Evolutionary conservation across 1,284 basidiomycete species (phyloP), one percentile per base, ranked within the genome.

Genomic region (Cutaneotrichosporon sp.): DNA sequence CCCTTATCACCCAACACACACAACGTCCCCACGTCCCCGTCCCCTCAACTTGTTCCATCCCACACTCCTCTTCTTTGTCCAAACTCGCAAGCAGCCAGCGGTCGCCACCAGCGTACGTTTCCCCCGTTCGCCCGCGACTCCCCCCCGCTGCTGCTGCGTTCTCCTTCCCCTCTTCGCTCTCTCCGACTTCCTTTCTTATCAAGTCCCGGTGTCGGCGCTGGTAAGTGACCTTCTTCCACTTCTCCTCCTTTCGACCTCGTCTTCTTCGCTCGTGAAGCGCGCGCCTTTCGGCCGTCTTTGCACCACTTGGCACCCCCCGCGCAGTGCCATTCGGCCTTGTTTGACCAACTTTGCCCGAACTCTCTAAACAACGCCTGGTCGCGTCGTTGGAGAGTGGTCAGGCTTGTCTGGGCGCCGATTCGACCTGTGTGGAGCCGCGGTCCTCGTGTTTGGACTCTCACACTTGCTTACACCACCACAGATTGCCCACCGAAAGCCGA

Each of bases 401-500:
- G 5, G 5, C 10, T 30, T 30, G 26, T 30, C 10, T 30, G 26
- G 10, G 26, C 26, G 26, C 5, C 26, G 26, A 10, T 30, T 30
- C 7, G 10, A 10, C 26, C 26, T 30, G 7, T 30, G 5, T 30
- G 26, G 26, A 30, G 26, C 26, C 5, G 26, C 26, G 26, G 26
- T 30, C 26, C 26, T 5, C 5, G 26, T 30, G 26, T 30, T 30
- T 30, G 26, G 26, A 30, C 26, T 10, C 5, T 30, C n/a, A n/a
- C n/a, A n/a, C 10, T 30, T 30, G 26, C 26, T 30, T 10, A 30
- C 26, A 30, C 26, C 26, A 30, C 26, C 26, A 30, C 26, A 30
- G 26, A 30, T 30, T 35, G 43, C 43, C 43, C 43, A 45, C 43
- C 43, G 43, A 45, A n/a, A 45, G 43, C 43, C 43, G 43, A 45